A percentile compares a stretch with the other conserved stretches of the same genome.
phyloP scores from a whole-genome alignment of 2,329 filamentous ascomycete species.

The Helminthosporium solani region DNA sequence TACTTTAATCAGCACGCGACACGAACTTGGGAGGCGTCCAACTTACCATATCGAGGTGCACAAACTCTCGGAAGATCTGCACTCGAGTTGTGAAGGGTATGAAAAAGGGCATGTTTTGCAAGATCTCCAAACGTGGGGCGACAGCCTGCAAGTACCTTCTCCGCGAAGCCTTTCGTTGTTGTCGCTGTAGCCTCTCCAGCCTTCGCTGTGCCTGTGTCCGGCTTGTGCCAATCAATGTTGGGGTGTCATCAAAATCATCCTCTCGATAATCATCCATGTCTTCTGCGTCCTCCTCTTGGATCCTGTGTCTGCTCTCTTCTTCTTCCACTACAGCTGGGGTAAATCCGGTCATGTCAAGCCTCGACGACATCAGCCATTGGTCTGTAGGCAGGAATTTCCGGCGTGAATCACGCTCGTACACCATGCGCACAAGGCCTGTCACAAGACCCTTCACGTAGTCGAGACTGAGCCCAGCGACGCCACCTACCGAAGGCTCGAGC shows the following conservation, averaged over 20 bases:
- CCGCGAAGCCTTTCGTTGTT: constrained; percentile 66
- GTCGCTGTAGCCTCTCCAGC: constrained; percentile 62
- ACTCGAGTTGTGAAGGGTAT: constrained; percentile 92
- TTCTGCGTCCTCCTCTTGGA: constrained; percentile 64
- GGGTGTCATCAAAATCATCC: constrained; percentile 40
- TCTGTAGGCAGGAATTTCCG: constrained; percentile 77
- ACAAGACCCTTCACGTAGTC: constrained; percentile 77
- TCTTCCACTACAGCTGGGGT: constrained; percentile 83
- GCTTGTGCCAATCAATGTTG: constrained; percentile 55
- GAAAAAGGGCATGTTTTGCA: constrained; percentile 95
- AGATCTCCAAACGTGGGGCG: constrained; percentile 81
- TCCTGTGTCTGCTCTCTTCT: constrained; percentile 72
- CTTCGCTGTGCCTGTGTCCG: constrained; percentile 63
- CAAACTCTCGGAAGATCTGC: constrained; percentile 89
- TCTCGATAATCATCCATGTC: constrained; percentile 49
- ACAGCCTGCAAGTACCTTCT: constrained; percentile 75
- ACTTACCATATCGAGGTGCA: constrained; percentile 70
- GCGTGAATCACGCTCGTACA: constrained; percentile 91
- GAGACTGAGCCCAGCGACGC: constrained; percentile 71
- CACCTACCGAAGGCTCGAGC: constrained; percentile 53
- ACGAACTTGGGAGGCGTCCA: not conserved
- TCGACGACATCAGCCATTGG: constrained; percentile 92
- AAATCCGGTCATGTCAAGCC: constrained; percentile 75
- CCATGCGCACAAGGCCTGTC: constrained; percentile 77
- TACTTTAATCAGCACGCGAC: constrained; percentile 12